phyloP scores from a whole-genome alignment of 2,329 filamentous ascomycete genomes.

The Pseudonectria foliicola region DNA sequence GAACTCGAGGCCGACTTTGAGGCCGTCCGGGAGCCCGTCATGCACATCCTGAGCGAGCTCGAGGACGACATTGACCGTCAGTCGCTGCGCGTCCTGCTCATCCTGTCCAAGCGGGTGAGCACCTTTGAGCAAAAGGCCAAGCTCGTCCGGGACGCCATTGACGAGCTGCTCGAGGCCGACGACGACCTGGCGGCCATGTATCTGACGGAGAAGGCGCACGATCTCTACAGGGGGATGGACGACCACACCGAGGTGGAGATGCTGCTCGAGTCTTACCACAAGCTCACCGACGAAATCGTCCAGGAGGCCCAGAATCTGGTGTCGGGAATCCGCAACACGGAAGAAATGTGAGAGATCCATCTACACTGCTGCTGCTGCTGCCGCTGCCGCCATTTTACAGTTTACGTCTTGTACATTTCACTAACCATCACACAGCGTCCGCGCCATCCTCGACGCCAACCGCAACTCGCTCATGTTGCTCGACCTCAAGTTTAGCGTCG shows the following conservation, averaged over 20 bases:
- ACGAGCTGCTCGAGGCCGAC: constrained; percentile 91
- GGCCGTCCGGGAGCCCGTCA: constrained; percentile 84
- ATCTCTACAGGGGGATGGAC: constrained; percentile 65
- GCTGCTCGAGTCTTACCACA: constrained; percentile 94
- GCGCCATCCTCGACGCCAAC: constrained; percentile 95
- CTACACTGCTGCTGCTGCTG: too few relatives aligned
- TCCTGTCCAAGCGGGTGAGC: constrained; percentile 90
- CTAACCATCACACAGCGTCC: constrained; percentile 54
- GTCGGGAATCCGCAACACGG: constrained; percentile 91
- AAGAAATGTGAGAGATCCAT: constrained; percentile 87
- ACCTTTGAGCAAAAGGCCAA: constrained; percentile 97
- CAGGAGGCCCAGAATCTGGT: constrained; percentile 91
- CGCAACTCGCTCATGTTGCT: constrained; percentile 97
- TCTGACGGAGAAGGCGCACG: constrained; percentile 76
- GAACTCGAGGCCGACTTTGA: constrained; percentile 93
- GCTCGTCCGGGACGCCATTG: constrained; percentile 87
- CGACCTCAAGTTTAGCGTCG: constrained; percentile 92
- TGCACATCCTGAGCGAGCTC: constrained; percentile 78
- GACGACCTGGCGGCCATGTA: constrained; percentile 96
- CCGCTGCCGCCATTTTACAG: too few relatives aligned
- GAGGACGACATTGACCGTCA: constrained; percentile 96
- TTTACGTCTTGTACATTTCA: too few relatives aligned
- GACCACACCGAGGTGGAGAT: constrained; percentile 97
- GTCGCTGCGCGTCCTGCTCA: constrained; percentile 82
- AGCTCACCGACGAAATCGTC: constrained; percentile 95